Base-by-base conservation (phyloP, 495 filamentous ascomycete species). In the Immersiella caudata region DNA sequence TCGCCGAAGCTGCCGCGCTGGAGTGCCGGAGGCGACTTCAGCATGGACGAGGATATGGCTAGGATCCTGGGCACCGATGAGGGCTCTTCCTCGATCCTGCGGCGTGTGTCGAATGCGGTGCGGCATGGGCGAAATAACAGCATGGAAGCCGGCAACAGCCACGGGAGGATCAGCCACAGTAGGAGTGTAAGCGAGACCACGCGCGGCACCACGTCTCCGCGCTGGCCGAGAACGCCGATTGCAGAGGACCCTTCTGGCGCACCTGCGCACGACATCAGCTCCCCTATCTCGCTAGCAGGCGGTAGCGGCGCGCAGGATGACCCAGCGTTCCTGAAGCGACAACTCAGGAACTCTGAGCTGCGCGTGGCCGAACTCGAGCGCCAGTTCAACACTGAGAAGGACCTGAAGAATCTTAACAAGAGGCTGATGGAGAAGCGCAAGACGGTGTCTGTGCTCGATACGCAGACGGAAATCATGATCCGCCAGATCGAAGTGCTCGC, bases 381-480 rank as follows among this genome's bases (percentile, higher is more conserved):
- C n/a, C 81, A 85, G 36, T 84, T 89, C 68, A 84, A 82, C 68
- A 85, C 87, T 18, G 90, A 90, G 21, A 90, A 90, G 24, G 92
- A 93, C 70, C 87, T 97, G 36, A 92, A 93, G 74, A 89, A 88
- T 65, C 85, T 95, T 29, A 93, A 94, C 73, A 92, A 89, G 51
- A 94, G 93, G 72, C 81, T 99, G 14, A 85, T 90, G 36, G 93
- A 98, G 78, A 98, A 98, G 81, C 87, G 95, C 55, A 96, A 94
- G 68, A 98, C 94, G 1, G 93, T 99, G 73, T 94, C 95, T n/a
- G 91, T 94, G 12, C 83, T 99, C 22, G 94, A 98, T 76, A 93
- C 93, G 0, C 91, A 97, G 78, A 90, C 93, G 26, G 96, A 99
- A 77, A 93, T 97, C 70, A 93, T 97, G 73, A 87, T 99, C 64